A percentile compares a stretch with the other conserved stretches of the same genome.
Conservation (phyloP, 257 asterid species). For the Solanum gandarillasii region DNA sequence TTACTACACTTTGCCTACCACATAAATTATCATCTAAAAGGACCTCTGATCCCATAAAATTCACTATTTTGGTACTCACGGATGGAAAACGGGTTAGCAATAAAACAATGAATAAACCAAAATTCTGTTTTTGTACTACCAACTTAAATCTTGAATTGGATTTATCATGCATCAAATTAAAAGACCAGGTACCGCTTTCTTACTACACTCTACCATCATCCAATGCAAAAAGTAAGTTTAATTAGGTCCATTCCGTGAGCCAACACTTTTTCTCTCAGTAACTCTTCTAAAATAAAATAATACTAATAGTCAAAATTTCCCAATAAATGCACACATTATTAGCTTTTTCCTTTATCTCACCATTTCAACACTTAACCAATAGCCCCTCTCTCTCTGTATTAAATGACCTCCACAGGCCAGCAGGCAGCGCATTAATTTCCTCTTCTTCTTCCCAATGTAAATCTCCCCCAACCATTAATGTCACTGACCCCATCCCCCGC, state of each 20-base stretch:
- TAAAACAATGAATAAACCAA: neutral
- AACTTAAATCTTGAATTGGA: neutral
- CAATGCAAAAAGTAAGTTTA: neutral
- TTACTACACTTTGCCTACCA: too few relatives aligned
- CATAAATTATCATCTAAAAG: too few relatives aligned
- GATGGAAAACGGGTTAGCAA: neutral
- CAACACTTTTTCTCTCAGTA: neutral
- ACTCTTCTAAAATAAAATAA: neutral
- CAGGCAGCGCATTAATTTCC: conserved; percentile 6
- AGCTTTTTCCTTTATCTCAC: neutral
- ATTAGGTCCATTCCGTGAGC: neutral
- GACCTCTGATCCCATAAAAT: too few relatives aligned
- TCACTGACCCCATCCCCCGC: neutral
- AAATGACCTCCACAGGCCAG: conserved; percentile 6
- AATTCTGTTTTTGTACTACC: neutral
- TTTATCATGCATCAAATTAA: neutral
- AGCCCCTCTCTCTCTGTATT: neutral
- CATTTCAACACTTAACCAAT: neutral
- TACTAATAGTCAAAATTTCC: neutral
- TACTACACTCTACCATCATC: neutral
- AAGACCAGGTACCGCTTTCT: neutral
- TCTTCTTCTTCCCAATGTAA: conserved; percentile 1
- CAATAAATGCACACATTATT: conserved; percentile 1
- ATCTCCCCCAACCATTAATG: conserved; percentile 2
- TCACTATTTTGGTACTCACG: neutral